These are phyloP conservation scores for Pseudogymnoascus sp. DNA, from an alignment of 2,329 filamentous ascomycete genomes.

Conservation along the genomic window DNA sequence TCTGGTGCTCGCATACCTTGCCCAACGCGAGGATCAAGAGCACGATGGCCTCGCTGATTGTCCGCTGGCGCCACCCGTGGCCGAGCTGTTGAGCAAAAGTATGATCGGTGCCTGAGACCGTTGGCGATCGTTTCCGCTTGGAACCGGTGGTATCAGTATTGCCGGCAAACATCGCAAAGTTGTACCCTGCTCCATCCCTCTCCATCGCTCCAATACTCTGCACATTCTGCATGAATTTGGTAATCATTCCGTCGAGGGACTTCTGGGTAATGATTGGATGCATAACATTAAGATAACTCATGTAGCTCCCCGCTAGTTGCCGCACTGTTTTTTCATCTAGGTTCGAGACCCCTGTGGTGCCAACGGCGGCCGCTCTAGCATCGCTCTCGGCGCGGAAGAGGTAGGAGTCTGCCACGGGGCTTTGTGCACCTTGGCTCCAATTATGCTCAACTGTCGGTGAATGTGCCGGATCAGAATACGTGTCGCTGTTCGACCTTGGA, in stretches of 20 bases:
- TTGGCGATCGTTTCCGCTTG: constrained; percentile 26
- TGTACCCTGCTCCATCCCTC: constrained; percentile 17
- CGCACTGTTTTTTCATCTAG: constrained; percentile 44
- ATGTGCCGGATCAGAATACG: constrained; percentile 43
- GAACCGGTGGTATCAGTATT: constrained; percentile 12
- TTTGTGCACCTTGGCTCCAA: constrained; percentile 45
- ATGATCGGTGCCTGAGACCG: constrained; percentile 18
- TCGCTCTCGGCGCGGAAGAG: constrained; percentile 9
- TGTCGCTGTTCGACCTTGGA: constrained; percentile 35
- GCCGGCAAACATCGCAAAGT: neutral
- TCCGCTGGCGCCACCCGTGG: constrained; percentile 49
- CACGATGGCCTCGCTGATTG: constrained; percentile 72
- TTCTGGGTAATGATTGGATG: constrained; percentile 52
- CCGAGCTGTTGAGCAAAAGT: constrained; percentile 28
- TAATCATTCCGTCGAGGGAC: constrained; percentile 38
- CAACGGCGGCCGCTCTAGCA: constrained; percentile 22
- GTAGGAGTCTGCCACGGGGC: neutral
- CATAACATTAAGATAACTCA: constrained; percentile 56
- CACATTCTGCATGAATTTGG: constrained; percentile 26
- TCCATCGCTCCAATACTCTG: constrained; percentile 19
- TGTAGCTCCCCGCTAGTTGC: constrained; percentile 48
- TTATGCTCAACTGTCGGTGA: constrained; percentile 41
- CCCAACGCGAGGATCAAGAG: constrained; percentile 79
- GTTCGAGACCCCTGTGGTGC: constrained; percentile 44
- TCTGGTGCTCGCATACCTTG: constrained; percentile 60